Conservation (phyloP, 2,329 filamentous ascomycete genomes). For the Sclerotinia nivalis region DNA sequence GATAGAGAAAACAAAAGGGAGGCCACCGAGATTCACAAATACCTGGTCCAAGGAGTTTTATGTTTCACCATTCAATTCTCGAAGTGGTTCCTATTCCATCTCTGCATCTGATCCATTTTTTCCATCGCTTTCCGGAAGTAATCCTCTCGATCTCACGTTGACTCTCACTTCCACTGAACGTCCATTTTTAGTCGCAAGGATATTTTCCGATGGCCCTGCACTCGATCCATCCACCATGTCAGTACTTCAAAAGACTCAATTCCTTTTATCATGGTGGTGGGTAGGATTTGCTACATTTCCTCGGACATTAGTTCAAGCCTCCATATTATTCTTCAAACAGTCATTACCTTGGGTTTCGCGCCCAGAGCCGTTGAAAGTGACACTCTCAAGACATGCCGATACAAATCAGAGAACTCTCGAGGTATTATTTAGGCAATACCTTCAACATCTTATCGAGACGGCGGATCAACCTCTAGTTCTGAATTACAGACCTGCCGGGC, state of each 20-base stretch:
- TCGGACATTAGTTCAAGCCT: slow-evolving; percentile 63
- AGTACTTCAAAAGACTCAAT: slow-evolving; percentile 46
- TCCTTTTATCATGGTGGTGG: slow-evolving; percentile 64
- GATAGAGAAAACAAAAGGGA: slow-evolving; percentile 25
- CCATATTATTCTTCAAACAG: slow-evolving; percentile 55
- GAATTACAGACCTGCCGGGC: slow-evolving; percentile 55
- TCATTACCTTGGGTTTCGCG: slow-evolving; percentile 64
- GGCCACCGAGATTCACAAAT: slow-evolving; percentile 46
- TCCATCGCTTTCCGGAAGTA: slow-evolving; percentile 48
- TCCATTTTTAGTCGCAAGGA: slow-evolving; percentile 60
- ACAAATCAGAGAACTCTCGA: slow-evolving; percentile 52
- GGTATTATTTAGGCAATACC: slow-evolving; percentile 49
- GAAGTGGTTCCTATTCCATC: slow-evolving; percentile 56
- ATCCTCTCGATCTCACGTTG: slow-evolving; percentile 64
- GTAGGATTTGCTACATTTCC: slow-evolving; percentile 66
- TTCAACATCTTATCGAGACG: slow-evolving; percentile 52
- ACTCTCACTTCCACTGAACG: slow-evolving; percentile 60
- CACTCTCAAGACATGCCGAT: slow-evolving; percentile 55
- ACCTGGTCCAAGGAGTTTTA: slow-evolving; percentile 72
- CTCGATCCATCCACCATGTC: slow-evolving; percentile 53
- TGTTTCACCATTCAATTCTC: slow-evolving; percentile 72
- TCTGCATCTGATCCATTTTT: slow-evolving; percentile 51
- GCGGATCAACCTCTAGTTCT: slow-evolving; percentile 50
- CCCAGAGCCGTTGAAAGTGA: slow-evolving; percentile 61
- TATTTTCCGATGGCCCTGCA: slow-evolving; percentile 55